A percentile compares a stretch with the other conserved stretches of the same genome.
These are phyloP conservation scores for Torulaspora franciscae DNA, from an alignment of 805 yeast species.

Conservation along the genomic window DNA sequence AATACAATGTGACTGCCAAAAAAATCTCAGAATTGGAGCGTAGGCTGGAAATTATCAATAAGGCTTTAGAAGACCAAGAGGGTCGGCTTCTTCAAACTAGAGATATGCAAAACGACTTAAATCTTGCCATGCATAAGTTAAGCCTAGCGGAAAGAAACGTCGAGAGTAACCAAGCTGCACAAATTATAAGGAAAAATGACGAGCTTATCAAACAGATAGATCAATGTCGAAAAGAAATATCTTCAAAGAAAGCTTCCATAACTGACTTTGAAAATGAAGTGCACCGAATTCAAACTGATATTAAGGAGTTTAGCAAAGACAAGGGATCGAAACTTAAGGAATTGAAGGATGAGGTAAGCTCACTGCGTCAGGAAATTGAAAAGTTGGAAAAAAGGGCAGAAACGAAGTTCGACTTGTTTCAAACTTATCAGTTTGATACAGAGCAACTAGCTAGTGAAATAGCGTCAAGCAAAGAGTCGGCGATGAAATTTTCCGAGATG, in stretches of 20 bases:
- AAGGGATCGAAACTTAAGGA: conserved; percentile 76
- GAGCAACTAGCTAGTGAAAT: conserved; percentile 66
- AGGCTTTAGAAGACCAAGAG: conserved; percentile 42
- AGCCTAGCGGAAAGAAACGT: conserved; percentile 51
- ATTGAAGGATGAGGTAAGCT: conserved; percentile 48
- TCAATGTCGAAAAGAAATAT: conserved; percentile 38
- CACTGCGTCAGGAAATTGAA: conserved; percentile 37
- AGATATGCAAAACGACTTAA: conserved; percentile 53
- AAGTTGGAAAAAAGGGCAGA: conserved; percentile 41
- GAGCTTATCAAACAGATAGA: conserved; percentile 44
- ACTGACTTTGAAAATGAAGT: conserved; percentile 42
- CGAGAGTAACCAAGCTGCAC: conserved; percentile 52
- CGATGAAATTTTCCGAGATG: conserved; percentile 35
- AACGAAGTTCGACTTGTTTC: conserved; percentile 49
- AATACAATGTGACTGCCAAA: conserved; percentile 46
- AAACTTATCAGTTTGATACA: conserved; percentile 59
- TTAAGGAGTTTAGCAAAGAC: conserved; percentile 72
- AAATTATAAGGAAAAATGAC: conserved; percentile 48
- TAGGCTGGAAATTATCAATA: conserved; percentile 40
- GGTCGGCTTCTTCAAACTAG: conserved; percentile 46
- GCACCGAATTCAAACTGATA: conserved; percentile 59
- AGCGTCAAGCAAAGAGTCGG: conserved; percentile 40
- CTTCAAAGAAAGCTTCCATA: conserved; percentile 35
- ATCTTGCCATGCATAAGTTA: conserved; percentile 55
- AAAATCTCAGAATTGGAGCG: conserved; percentile 40